Evolutionary conservation across 1,284 basidiomycete genomes (phyloP).

Genomic region (Ustilago vetiveriae): DNA sequence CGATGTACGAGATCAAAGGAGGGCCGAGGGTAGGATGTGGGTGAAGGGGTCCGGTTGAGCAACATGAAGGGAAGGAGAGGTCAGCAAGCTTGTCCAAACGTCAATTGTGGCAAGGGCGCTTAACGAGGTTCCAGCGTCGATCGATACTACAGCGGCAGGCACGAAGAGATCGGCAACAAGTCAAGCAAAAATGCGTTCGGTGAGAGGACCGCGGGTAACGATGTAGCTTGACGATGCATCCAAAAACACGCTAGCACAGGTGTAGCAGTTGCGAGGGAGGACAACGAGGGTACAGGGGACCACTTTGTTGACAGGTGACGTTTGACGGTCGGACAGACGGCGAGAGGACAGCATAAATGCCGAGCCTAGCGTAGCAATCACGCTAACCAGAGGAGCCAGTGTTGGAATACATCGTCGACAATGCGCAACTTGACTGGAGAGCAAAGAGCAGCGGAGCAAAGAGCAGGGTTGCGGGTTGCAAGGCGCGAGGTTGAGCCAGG

Average conservation of each 20-base stretch:
- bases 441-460: no score
- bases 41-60: constrained; percentile 3
- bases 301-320: constrained; percentile 2
- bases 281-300: constrained; percentile 20
- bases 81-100: no score
- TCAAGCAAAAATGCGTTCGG: constrained; percentile 1
- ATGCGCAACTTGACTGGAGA: constrained; percentile 21
- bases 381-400: not conserved
- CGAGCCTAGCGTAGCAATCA: not conserved
- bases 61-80: no score
- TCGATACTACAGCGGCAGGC: constrained; percentile 3
- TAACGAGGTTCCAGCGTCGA: constrained; percentile 15
- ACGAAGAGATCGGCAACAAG: constrained; percentile 16
- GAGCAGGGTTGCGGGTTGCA: constrained; percentile 15
- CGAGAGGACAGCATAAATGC: not conserved
- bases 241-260: not conserved
- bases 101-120: constrained; percentile 8
- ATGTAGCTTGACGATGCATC: constrained; percentile 3
- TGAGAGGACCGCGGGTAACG: constrained; percentile 4
- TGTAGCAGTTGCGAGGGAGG: constrained; percentile 9
- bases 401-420: not conserved
- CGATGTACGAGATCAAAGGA: constrained; percentile 5
- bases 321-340: not conserved
- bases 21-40: constrained; percentile 18
- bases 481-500: not conserved